A percentile compares a stretch with the other conserved stretches of the same genome.
Evolutionary conservation across 306 rosid genomes (phyloP).

Genomic region (Vigna trinervia): DNA sequence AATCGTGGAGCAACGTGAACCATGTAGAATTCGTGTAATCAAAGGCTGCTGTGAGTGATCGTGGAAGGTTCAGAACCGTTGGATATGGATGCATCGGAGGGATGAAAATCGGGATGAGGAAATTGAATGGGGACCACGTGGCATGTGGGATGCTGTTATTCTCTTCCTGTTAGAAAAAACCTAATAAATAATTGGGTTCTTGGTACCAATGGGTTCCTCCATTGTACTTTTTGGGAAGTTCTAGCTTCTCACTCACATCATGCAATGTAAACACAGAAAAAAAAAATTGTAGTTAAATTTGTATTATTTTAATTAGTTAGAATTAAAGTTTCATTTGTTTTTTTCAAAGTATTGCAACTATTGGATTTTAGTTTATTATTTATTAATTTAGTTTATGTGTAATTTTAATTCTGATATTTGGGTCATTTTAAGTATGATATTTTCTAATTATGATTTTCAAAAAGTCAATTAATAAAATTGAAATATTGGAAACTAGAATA

Average conservation of each 20-base stretch:
- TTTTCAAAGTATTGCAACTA: too few species aligned
- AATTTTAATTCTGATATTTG: too few species aligned
- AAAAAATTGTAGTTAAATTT: too few species aligned
- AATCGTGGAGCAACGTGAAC: constrained; percentile 69
- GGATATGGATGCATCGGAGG: constrained; percentile 48
- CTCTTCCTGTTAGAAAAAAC: neutral
- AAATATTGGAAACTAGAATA: too few species aligned
- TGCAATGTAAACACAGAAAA: too few species aligned
- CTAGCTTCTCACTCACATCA: neutral
- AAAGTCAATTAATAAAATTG: too few species aligned
- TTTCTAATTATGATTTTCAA: too few species aligned
- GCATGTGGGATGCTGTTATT: neutral
- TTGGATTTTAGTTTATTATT: too few species aligned
- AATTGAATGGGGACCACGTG: constrained; percentile 46
- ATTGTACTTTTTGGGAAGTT: neutral
- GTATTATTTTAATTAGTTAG: too few species aligned
- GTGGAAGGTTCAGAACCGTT: constrained; percentile 55
- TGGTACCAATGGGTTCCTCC: neutral
- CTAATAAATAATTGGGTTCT: neutral
- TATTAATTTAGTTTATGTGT: too few species aligned
- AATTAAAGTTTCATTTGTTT: too few species aligned
- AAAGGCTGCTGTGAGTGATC: constrained; percentile 58
- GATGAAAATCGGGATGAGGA: constrained; percentile 6
- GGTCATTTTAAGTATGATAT: too few species aligned
- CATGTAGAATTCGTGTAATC: constrained; percentile 60